Evolutionary conservation across 1,284 basidiomycete genomes (phyloP), one percentile per base, ranked within the genome.

Genomic region (Puccinia coronata): DNA sequence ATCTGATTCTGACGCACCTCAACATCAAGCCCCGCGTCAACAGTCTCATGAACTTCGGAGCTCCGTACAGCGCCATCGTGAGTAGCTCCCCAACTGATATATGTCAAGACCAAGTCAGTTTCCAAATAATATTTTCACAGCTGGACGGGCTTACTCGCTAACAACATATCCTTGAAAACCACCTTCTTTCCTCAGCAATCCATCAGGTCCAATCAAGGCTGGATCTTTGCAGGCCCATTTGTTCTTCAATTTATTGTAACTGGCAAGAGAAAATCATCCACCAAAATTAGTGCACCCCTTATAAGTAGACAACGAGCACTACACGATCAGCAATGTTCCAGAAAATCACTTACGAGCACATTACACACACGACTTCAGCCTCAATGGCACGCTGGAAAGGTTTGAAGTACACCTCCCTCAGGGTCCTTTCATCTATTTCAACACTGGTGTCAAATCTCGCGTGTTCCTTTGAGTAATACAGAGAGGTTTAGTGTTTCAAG

Each of bases 131-230:
- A 28, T 41, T 74, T 57, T 4, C 23, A 2, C n/a, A 8, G n/a
- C 16, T 41, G 6, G 8, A 41, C 6, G n/a, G 4, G 57, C 79
- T 83, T 83, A 85, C 69, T 85, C 84, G 57, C 83, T 83, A 47
- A 85, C 83, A 55, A 85, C 83, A 77, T 83, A 84, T 18, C 85
- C 85, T 11, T 84, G 82, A 82, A 86, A 86, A 23, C 82, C 63
- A 28, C 85, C 82, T 82, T 86, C 84, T 25, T 82, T 83, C 82
- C 86, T 85, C 71, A 86, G 83, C 49, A 84, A 82, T 70, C 83
- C 82, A 82, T 86, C 85, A 3, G 31, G 51, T 28, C 71, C 53
- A 72, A 86, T 82, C 51, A 84, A 41, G 61, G 84, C 82, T n/a
- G 82, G 82, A 78, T 86, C 85, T 80, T 85, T 83, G 49, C 84